Percentiles rank a stretch among this genome's conserved stretches.
phyloP scores from a whole-genome alignment of 331 rosid genomes.

The Erythrophleum ivorense region DNA sequence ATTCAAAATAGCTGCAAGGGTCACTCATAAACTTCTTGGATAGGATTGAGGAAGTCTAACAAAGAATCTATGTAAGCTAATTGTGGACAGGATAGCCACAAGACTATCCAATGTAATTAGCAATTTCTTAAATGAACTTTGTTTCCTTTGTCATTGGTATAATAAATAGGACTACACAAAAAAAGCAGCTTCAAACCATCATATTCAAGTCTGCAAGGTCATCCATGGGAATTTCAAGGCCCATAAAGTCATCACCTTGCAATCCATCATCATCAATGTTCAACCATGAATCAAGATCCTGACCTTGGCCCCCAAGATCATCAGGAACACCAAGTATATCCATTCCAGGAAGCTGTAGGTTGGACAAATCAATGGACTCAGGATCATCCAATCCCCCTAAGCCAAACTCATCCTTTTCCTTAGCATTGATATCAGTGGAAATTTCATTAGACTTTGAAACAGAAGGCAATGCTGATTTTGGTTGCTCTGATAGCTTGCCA shows the following conservation, averaged over 20 bases:
- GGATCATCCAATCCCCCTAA: conserved; percentile 71
- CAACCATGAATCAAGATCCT: conserved; percentile 95
- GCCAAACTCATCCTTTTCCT: conserved; percentile 65
- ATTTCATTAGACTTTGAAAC: conserved; percentile 65
- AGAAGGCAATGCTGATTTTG: conserved; percentile 68
- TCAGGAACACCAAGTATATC: conserved; percentile 71
- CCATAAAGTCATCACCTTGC: conserved; percentile 90
- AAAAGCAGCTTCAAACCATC: conserved; percentile 89
- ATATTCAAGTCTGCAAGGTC: conserved; percentile 97
- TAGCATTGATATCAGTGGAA: conserved; percentile 51
- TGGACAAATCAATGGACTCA: conserved; percentile 77
- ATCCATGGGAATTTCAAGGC: conserved; percentile 99
- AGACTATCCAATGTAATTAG: conserved; percentile 64
- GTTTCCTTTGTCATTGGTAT: conserved; percentile 87
- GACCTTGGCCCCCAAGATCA: conserved; percentile 81
- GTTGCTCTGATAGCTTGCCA: conserved; percentile 80
- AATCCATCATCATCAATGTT: conserved; percentile 87
- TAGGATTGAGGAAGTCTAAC: conserved; percentile 39
- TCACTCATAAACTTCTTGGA: conserved; percentile 47
- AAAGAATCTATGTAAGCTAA: conserved; percentile 62
- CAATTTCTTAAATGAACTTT: conserved; percentile 68
- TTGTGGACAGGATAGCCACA: conserved; percentile 59
- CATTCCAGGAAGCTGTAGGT: conserved; percentile 87
- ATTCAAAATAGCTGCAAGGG: conserved; percentile 71
- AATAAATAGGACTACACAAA: conserved; percentile 85